These are phyloP conservation scores for Schwanniomyces yamadae DNA, from an alignment of 805 yeast genomes.

Conservation along the genomic window DNA sequence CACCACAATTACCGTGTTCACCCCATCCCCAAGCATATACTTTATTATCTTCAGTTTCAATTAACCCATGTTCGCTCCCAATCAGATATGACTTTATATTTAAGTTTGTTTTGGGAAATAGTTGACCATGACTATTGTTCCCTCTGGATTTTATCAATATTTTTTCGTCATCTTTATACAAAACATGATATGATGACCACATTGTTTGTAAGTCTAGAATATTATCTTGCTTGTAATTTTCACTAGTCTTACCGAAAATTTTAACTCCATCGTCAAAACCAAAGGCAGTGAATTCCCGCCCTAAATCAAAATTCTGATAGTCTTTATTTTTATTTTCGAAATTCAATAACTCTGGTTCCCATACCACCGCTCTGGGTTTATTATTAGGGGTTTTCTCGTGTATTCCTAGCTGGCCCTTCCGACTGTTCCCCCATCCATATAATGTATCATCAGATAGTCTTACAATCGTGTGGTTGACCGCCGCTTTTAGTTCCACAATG, in stretches of 20 bases:
- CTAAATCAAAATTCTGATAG: constrained; percentile 44
- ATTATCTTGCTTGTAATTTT: neutral
- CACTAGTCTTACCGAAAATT: constrained; percentile 18
- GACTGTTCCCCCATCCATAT: constrained; percentile 68
- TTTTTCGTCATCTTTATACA: constrained; percentile 10
- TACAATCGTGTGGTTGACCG: constrained; percentile 48
- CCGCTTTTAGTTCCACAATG: constrained; percentile 24
- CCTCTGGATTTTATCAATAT: constrained; percentile 53
- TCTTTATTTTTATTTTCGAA: constrained; percentile 9
- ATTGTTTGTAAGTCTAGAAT: constrained; percentile 37
- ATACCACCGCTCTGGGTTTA: constrained; percentile 16
- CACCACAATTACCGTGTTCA: constrained; percentile 95
- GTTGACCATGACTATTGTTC: constrained; percentile 75
- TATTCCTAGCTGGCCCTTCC: constrained; percentile 55
- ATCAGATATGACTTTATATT: constrained; percentile 31
- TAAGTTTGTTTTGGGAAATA: constrained; percentile 21
- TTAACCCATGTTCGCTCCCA: constrained; percentile 89
- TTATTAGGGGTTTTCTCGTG: constrained; percentile 6
- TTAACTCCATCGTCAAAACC: constrained; percentile 13
- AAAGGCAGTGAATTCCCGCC: constrained; percentile 57
- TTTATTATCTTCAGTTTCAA: constrained; percentile 22
- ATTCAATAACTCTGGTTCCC: constrained; percentile 21
- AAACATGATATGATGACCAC: constrained; percentile 78
- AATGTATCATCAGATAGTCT: constrained; percentile 40
- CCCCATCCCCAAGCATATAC: constrained; percentile 97